Evolutionary conservation across 163 green algal genomes (phyloP).

Genomic region (Scenedesmus sp.): DNA sequence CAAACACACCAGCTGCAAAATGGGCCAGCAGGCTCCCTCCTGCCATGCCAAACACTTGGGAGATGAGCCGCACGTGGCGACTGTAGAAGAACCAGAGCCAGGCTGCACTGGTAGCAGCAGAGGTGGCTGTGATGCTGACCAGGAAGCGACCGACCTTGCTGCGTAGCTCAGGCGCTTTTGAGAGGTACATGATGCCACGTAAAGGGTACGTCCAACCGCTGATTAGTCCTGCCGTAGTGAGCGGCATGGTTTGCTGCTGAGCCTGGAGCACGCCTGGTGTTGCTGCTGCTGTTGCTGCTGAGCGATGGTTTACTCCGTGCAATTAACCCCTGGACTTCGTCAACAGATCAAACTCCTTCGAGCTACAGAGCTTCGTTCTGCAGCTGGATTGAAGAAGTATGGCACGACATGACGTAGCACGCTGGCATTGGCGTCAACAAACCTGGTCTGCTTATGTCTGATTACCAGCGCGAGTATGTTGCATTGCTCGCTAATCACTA

Average conservation of each 20-base stretch:
- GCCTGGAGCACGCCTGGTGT: not conserved
- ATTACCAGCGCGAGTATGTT: too few species aligned
- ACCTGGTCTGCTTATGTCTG: too few species aligned
- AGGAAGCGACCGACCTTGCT: not conserved
- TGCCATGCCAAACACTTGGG: constrained; percentile 11
- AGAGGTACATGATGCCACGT: not conserved
- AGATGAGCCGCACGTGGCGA: constrained; percentile 18
- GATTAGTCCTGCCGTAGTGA: not conserved
- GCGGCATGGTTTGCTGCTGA: not conserved
- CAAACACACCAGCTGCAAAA: constrained; percentile 2
- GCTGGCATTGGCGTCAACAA: too few species aligned
- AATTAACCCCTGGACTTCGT: not conserved
- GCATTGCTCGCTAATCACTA: too few species aligned
- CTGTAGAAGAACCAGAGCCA: constrained; percentile 17
- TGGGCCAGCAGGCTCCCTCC: not conserved
- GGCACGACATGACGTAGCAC: not conserved
- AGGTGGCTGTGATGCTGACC: constrained; percentile 26
- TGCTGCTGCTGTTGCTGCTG: not conserved
- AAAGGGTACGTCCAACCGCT: constrained; percentile 24
- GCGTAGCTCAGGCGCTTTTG: not conserved
- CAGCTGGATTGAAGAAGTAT: too few species aligned
- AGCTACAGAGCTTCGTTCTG: too few species aligned
- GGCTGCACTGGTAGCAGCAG: constrained; percentile 5
- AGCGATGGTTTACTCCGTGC: not conserved
- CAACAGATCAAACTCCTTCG: not conserved